Percentiles rank a stretch among this genome's conserved stretches.
phyloP scores from a whole-genome alignment of 768 basidiomycete species.

The Mycena polygramma region DNA sequence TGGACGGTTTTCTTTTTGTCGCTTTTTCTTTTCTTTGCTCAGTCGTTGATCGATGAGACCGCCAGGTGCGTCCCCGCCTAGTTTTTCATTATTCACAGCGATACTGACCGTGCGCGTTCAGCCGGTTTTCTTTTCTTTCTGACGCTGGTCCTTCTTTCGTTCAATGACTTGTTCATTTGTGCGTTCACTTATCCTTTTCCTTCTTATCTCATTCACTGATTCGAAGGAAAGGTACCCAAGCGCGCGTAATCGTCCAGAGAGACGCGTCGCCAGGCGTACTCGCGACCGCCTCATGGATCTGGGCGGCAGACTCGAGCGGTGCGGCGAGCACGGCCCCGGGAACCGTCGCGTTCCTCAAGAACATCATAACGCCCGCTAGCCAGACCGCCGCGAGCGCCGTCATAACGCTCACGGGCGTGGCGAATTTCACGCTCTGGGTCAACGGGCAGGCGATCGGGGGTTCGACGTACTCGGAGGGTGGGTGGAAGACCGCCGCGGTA shows the following conservation, averaged over 20 bases:
- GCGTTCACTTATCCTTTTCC: neutral
- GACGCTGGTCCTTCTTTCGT: neutral
- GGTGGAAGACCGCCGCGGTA: constrained; percentile 22
- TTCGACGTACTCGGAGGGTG: constrained; percentile 3
- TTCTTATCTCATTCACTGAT: neutral
- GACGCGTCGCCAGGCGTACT: neutral
- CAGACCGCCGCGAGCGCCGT: constrained; percentile 16
- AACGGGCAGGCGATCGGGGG: constrained; percentile 30
- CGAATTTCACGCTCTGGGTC: constrained; percentile 22
- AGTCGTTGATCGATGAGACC: neutral
- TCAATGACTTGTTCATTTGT: neutral
- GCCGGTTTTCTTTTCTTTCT: constrained; percentile 11
- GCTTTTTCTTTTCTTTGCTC: too few relatives aligned
- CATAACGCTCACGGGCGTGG: constrained; percentile 27
- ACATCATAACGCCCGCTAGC: constrained; percentile 9
- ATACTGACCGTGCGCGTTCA: neutral
- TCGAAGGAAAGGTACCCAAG: neutral
- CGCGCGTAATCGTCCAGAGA: constrained; percentile 8
- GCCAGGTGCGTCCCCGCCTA: neutral
- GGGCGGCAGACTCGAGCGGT: constrained; percentile 14
- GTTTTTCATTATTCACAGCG: neutral
- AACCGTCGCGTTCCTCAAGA: constrained; percentile 27
- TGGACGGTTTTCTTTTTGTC: too few relatives aligned
- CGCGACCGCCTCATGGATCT: constrained; percentile 33
- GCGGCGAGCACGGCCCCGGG: constrained; percentile 16